Evolutionary conservation across 2,329 filamentous ascomycete genomes (phyloP), one percentile per base, ranked within the genome.

Genomic region (Epichloe amarillans): DNA sequence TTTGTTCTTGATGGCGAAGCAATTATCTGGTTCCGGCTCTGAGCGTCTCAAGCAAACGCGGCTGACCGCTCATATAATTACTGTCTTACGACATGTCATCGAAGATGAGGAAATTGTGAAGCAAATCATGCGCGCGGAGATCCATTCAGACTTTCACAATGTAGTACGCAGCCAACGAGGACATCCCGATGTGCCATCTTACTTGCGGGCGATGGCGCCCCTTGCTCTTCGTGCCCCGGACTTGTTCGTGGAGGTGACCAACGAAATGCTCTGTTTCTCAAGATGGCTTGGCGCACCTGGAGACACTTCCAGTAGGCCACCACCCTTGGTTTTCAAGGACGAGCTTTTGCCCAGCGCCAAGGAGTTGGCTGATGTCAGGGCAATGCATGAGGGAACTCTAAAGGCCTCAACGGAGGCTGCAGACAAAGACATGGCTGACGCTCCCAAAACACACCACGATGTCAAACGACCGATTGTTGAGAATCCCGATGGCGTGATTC

Each of bases 1-100:
- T 30, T 73, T 98, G 21, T 97, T 98, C 66, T 79, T 96, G 48
- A 95, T 97, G 87, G 82, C 91, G 52, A 95, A 94, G 65, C 91
- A 97, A 64, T 79, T 97, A 53, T 83, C 88, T 19, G 86, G 86
- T 26, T 77, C 82, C 33, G 85, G 86, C 6, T 86, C 88, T 33
- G 79, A 86, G 50, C 83, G 84, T 50, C 76, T 98, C 10, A 74
- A 70, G 54, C 73, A 76, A 40, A 73, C 70, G 2, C 72, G 71
- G 49, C 68, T 79, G 39, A 71, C 73, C 3, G 66, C 72, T 21
- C 77, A 84, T 52, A 84, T 95, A 60, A 84, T 97, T 77, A 78
- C 91, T 12, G 84, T 96, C 49, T 72, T 98, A 42, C 83, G 94
- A 40, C 93, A 98, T 62, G 84, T 98, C 56, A 80, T 97, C 50